Conservation (phyloP, 495 filamentous ascomycete species). For the Penicillium simplicissimum region DNA sequence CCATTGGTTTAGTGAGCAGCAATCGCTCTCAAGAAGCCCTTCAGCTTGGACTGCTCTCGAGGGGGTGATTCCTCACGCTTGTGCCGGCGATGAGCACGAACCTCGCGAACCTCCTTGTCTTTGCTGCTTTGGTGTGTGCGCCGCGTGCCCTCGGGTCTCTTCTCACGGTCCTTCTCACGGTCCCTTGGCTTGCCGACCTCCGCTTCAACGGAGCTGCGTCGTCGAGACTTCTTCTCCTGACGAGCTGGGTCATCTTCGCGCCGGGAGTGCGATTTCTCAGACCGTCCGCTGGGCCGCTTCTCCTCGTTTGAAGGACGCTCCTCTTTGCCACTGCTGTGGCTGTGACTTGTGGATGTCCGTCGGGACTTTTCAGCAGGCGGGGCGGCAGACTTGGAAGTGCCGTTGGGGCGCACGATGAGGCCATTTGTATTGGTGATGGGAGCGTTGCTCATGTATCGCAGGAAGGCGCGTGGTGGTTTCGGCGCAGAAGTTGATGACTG, state of each 20-base stretch:
- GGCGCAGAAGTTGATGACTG: conserved; percentile 26
- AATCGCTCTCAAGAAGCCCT: conserved; percentile 40
- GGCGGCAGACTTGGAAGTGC: conserved; percentile 30
- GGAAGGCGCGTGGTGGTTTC: conserved; percentile 31
- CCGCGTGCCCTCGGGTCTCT: conserved; percentile 26
- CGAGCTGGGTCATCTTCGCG: conserved; percentile 23
- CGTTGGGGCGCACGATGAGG: conserved; percentile 39
- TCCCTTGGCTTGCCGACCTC: conserved; percentile 17
- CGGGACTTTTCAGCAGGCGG: conserved; percentile 29
- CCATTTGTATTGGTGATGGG: conserved; percentile 36
- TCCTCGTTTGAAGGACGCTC: conserved; percentile 30
- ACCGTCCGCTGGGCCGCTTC: conserved; percentile 31
- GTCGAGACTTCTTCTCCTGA: conserved; percentile 16
- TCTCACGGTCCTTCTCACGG: conserved; percentile 19
- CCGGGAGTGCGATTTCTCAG: conserved; percentile 28
- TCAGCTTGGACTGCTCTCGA: conserved; percentile 37
- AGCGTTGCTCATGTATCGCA: conserved; percentile 45
- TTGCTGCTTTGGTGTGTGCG: conserved; percentile 21
- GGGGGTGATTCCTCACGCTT: conserved; percentile 38
- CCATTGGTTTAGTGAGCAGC: conserved; percentile 30
- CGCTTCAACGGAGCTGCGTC: conserved; percentile 16
- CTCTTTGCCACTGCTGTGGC: conserved; percentile 32
- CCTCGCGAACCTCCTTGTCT: conserved; percentile 16
- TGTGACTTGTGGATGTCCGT: conserved; percentile 34
- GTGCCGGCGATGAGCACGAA: conserved; percentile 30